Percentiles rank a stretch among this genome's conserved stretches.
phyloP scores from a whole-genome alignment of 345 rosid genomes.

The Trapa bicornis region DNA sequence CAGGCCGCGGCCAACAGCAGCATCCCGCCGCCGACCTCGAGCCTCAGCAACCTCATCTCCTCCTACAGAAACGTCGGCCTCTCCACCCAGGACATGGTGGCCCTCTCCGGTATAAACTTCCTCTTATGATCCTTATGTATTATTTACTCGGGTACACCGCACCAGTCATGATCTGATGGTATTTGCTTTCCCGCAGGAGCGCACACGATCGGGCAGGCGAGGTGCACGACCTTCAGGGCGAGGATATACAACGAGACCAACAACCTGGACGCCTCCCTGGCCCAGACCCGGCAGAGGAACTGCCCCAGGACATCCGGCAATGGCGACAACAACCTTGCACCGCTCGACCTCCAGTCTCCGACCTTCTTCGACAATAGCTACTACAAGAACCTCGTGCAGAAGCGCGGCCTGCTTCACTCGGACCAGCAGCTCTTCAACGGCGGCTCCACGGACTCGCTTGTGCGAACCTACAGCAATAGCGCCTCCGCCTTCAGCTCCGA shows the following conservation, averaged over 20 bases:
- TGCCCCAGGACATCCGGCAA: slow-evolving; percentile 21
- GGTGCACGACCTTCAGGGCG: slow-evolving; percentile 29
- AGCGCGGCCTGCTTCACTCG: slow-evolving; percentile 34
- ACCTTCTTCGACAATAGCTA: slow-evolving; percentile 25
- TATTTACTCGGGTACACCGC: not conserved
- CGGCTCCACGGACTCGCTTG: slow-evolving; percentile 21
- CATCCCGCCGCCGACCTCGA: slow-evolving; percentile 57
- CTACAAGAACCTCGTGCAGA: slow-evolving; percentile 19
- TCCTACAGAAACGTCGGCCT: slow-evolving; percentile 57
- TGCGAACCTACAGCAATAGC: slow-evolving; percentile 14
- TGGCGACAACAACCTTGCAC: slow-evolving; percentile 25
- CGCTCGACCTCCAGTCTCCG: slow-evolving; percentile 24
- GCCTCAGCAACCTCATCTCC: slow-evolving; percentile 44
- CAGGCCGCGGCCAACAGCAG: slow-evolving; percentile 60
- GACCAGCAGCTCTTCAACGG: slow-evolving; percentile 33
- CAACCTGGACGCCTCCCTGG: slow-evolving; percentile 18
- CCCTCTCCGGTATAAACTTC: slow-evolving; percentile 46
- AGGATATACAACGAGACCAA: slow-evolving; percentile 34
- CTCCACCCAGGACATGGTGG: slow-evolving; percentile 62
- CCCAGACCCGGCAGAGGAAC: slow-evolving; percentile 14
- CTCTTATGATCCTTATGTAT: not conserved
- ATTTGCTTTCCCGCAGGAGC: slow-evolving; percentile 9
- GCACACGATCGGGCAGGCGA: slow-evolving; percentile 36
- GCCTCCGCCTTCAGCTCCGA: slow-evolving; percentile 16
- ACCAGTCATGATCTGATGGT: not conserved